These are phyloP conservation scores for Arthrocladium fulminans DNA, from an alignment of 2,329 filamentous ascomycete species.

Conservation along the genomic window DNA sequence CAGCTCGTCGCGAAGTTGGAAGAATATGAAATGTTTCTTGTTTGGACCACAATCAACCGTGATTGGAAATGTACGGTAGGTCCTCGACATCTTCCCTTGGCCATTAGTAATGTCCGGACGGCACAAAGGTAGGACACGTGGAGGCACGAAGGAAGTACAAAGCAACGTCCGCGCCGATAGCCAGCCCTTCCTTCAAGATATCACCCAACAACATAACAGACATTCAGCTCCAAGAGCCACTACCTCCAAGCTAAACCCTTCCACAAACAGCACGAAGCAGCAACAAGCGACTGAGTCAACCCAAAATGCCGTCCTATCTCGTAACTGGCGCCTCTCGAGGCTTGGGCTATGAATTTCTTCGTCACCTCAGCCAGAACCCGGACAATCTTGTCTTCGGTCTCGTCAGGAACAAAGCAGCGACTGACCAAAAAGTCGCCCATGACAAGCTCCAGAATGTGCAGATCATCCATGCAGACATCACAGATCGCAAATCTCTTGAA, in stretches of 20 bases:
- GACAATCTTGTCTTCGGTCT: conserved; percentile 41
- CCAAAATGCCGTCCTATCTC: conserved; percentile 22
- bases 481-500: conserved; percentile 31
- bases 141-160: no score
- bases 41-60: no score
- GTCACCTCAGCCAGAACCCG: conserved; percentile 37
- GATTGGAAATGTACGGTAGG: background rate
- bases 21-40: no score
- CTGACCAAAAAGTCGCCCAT: conserved; percentile 36
- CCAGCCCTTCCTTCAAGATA: no score
- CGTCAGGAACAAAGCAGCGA: conserved; percentile 39
- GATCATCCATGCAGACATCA: conserved; percentile 41
- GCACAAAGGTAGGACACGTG: no score
- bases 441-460: conserved; percentile 39
- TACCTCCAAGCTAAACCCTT: no score
- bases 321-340: conserved; percentile 24
- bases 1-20: no score
- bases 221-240: no score
- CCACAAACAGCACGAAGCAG: background rate
- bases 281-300: background rate
- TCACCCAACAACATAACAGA: no score
- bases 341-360: conserved; percentile 39
- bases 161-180: no score
- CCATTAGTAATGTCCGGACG: background rate
- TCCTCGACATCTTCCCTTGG: background rate